A percentile compares a stretch with the other conserved stretches of the same genome.
Conservation (phyloP, 2,329 filamentous ascomycete species). For the Beauveria pseudobassiana region DNA sequence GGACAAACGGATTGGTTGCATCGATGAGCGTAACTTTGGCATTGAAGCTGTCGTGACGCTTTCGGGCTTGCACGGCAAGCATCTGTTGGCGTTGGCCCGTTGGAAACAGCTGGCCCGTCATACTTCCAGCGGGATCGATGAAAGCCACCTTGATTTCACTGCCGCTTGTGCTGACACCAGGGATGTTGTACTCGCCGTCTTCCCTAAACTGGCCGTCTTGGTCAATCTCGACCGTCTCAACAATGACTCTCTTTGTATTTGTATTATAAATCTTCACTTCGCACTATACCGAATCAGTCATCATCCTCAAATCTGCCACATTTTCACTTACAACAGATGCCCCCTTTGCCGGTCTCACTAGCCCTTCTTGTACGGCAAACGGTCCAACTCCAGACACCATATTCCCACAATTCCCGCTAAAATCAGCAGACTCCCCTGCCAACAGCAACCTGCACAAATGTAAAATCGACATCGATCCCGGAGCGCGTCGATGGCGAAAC, state of each 20-base stretch:
- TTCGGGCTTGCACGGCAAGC: not conserved
- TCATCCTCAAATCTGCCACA: not conserved
- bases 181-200: slow-evolving; percentile 47
- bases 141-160: slow-evolving; percentile 52
- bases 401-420: slow-evolving; percentile 56
- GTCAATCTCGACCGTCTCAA: slow-evolving; percentile 44
- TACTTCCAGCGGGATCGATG: slow-evolving; percentile 50
- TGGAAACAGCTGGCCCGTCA: slow-evolving; percentile 51
- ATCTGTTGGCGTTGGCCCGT: slow-evolving; percentile 43
- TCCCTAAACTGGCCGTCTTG: slow-evolving; percentile 38
- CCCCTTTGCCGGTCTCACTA: slow-evolving; percentile 22
- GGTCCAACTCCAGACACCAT: slow-evolving; percentile 54
- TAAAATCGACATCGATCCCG: slow-evolving; percentile 46
- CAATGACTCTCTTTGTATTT: slow-evolving; percentile 51
- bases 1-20: slow-evolving; percentile 34
- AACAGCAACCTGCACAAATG: slow-evolving; percentile 30
- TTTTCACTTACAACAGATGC: slow-evolving; percentile 22
- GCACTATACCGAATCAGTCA: not conserved
- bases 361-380: slow-evolving; percentile 47
- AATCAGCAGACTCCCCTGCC: slow-evolving; percentile 45
- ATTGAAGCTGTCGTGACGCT: slow-evolving; percentile 18
- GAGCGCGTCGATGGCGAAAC: slow-evolving; percentile 33
- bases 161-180: slow-evolving; percentile 47
- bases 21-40: slow-evolving; percentile 27
- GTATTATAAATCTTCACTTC: slow-evolving; percentile 49